Base-by-base conservation (phyloP, 257 asterid species). In the Ligustrum vulgare region DNA sequence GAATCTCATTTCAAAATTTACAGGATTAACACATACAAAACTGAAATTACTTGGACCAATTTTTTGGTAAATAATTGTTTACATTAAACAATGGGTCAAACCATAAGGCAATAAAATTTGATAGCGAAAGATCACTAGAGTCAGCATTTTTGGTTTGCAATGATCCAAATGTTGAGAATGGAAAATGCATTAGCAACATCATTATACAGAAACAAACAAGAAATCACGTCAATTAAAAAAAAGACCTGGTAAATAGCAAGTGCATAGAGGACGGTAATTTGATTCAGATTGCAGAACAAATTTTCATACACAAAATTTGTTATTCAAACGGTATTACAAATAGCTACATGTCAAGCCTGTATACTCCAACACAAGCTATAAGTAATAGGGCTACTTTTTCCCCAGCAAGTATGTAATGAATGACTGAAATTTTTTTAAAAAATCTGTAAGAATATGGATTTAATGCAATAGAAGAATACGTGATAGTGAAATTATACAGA, bases 1-100 rank as follows among this genome's bases (percentile, higher is more conserved):
- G 23, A 71, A 54, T 39, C 56, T 56, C 67, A 56, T 39, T 65
- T 70, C 10, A 71, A 76, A 41, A 78, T 71, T 70, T 49, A 66
- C 75, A 64, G 69, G 71, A 67, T 47, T 69, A 69, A 37, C 62
- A 39, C 2, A 20, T 45, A 47, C 20, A 18, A 41, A 78, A 73
- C 49, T 54, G 72, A 58, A 79, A 62, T 37, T 7, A 70, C 36
- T 60, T 74, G 36, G 25, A 72, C 60, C 63, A 83, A 12, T 0
- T 43, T 11, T 43, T 43, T 12, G 16, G 18, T 3, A 13, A 43
- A 12, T 43, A 43, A 12, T 13, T 18, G 51, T 11, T 43, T 43
- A 43, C 18, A 43, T 11, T 43, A 43, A 0, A 43, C 6, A 43
- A 43, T 43, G 1, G 51, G 51, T 43, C 51, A 43, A 13, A 12